Evolutionary conservation across 768 basidiomycete species (phyloP), one percentile per base, ranked within the genome.

Genomic region (Leccinum ochraceum): DNA sequence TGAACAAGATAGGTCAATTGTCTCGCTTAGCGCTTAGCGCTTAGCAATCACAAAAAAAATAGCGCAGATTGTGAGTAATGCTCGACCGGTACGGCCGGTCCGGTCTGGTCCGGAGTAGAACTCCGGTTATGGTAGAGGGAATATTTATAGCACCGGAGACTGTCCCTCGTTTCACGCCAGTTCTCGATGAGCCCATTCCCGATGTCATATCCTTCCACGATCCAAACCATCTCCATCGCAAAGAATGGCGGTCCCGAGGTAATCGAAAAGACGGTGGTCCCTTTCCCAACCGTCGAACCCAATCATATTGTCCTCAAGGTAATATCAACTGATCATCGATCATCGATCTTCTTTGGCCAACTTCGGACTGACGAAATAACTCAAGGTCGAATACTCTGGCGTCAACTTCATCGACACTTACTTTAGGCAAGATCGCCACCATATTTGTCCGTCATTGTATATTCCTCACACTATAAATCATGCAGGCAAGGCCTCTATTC

Each of bases 321-420:
- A 56, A 32, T 13, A 4, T 49, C 56, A 1, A 39, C 37, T 39
- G 37, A 39, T 39, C 36, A 37, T 17, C 16, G 42, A 62, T 61
- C 16, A 66, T 53, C 39, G 17, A 17, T 9, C 17, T 0, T 14
- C 6, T 39, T 39, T 8, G 17, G 16, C n/a, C n/a, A 20, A 44
- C 42, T 10, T 20, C 10, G 10, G 42, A 44, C 42, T 44, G 10
- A 44, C 42, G 4, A 20, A n/a, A 44, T 10, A 8, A 44, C 42
- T 44, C 42, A 69, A 89, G 89, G 79, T 88, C 30, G 85, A 91
- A 65, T 94, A 87, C 66, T 76, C 81, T 9, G 92, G 92, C 9
- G 83, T 96, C 67, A 97, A 98, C 77, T 97, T 90, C 72, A 93
- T 90, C 70, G 90, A 92, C 70, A 86, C 85, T 46, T 96, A 97